Conservation (phyloP, 768 basidiomycete species). For the Suillus tomentosus region DNA sequence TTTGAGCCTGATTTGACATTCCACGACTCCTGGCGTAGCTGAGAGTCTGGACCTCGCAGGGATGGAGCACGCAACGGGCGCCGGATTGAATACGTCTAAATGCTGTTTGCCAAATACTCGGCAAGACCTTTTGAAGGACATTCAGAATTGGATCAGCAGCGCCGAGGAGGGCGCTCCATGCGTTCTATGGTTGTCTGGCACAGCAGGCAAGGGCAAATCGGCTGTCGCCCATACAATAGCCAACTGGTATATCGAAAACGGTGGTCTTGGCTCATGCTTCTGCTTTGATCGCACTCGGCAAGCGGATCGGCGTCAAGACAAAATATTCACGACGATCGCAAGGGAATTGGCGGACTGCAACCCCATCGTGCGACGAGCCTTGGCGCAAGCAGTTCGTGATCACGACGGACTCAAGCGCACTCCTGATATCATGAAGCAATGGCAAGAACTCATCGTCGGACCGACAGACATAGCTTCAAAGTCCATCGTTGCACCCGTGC, state of each 20-base stretch:
- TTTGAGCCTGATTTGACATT: neutral
- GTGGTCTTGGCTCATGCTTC: constrained; percentile 19
- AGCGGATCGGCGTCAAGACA: neutral
- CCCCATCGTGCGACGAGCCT: neutral
- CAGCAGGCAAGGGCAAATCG: constrained; percentile 22
- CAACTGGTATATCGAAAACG: constrained; percentile 7
- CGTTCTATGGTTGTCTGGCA: constrained; percentile 18
- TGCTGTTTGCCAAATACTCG: constrained; percentile 20
- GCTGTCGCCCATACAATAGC: constrained; percentile 22
- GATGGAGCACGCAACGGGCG: neutral
- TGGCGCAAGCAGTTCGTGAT: neutral
- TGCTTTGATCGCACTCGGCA: constrained; percentile 17
- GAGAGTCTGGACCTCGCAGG: neutral
- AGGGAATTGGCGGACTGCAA: neutral
- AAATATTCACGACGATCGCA: constrained; percentile 5
- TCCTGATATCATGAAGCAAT: constrained; percentile 10
- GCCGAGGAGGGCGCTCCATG: constrained; percentile 1
- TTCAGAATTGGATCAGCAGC: constrained; percentile 18
- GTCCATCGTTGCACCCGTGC: constrained; percentile 19
- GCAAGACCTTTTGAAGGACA: constrained; percentile 15
- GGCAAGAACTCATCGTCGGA: constrained; percentile 20
- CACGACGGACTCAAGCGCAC: constrained; percentile 1
- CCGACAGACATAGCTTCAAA: constrained; percentile 4
- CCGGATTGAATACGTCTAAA: constrained; percentile 3
- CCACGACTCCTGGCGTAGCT: neutral